These are phyloP conservation scores for Boletales sp. DNA, from an alignment of 768 basidiomycete species.

Conservation along the genomic window DNA sequence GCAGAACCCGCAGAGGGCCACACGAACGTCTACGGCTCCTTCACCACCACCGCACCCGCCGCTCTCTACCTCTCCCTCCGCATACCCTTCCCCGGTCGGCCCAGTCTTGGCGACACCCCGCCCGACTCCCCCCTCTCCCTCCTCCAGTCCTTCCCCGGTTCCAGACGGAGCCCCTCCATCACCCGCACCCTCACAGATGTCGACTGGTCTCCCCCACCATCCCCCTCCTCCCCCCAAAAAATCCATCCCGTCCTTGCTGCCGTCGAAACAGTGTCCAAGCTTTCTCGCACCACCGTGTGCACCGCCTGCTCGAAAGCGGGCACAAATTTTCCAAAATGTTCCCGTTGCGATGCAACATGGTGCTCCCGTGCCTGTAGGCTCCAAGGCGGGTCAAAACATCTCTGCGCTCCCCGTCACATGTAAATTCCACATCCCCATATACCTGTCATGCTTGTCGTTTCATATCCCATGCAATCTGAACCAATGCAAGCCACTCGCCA, in stretches of 20 bases:
- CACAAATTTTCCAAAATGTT: slow-evolving; percentile 57
- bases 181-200: slow-evolving; percentile 32
- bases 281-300: slow-evolving; percentile 43
- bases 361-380: slow-evolving; percentile 62
- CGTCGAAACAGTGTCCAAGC: slow-evolving; percentile 50
- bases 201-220: slow-evolving; percentile 2
- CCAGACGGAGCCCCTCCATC: slow-evolving; percentile 36
- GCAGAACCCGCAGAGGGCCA: slow-evolving; percentile 23
- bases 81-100: too few relatives aligned
- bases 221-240: slow-evolving; percentile 7
- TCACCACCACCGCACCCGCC: slow-evolving; percentile 38
- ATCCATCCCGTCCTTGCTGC: slow-evolving; percentile 46
- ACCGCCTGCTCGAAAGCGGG: slow-evolving; percentile 53
- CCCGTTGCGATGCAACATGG: slow-evolving; percentile 57
- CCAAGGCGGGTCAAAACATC: slow-evolving; percentile 48
- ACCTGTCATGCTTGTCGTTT: neutral
- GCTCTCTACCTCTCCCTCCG: slow-evolving; percentile 23
- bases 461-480: neutral
- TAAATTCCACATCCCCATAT: too few relatives aligned
- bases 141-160: slow-evolving; percentile 11
- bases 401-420: slow-evolving; percentile 30
- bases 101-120: slow-evolving; percentile 21
- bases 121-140: slow-evolving; percentile 29
- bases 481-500: too few relatives aligned
- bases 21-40: slow-evolving; percentile 35